Percentiles rank a stretch among this genome's conserved stretches.
Evolutionary conservation across 352 stramenopile genomes (phyloP).

Genomic region (Phytophthora meadii): DNA sequence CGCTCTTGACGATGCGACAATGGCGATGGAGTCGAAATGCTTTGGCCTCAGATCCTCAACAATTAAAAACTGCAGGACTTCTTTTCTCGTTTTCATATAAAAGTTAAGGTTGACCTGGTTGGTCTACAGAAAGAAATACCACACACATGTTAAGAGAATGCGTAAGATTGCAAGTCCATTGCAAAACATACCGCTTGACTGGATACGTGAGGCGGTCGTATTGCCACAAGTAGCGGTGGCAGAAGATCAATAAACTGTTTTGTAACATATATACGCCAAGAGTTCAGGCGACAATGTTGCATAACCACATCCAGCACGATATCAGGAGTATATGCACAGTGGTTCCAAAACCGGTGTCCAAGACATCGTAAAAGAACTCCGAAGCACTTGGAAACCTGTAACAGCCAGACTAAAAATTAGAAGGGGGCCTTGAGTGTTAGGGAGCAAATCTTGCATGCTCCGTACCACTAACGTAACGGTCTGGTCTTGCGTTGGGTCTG

Average conservation of each 20-base stretch:
- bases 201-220: constrained; percentile 67
- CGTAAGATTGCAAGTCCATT: not conserved
- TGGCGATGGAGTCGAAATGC: constrained; percentile 63
- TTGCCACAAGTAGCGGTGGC: constrained; percentile 66
- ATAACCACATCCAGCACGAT: constrained; percentile 75
- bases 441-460: not conserved
- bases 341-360: constrained; percentile 84
- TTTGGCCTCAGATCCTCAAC: constrained; percentile 45
- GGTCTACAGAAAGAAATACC: constrained; percentile 32
- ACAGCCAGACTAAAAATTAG: not conserved
- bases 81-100: constrained; percentile 66
- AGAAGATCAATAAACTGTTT: constrained; percentile 86
- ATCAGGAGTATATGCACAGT: constrained; percentile 74
- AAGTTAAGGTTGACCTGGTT: constrained; percentile 55
- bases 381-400: constrained; percentile 86
- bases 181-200: constrained; percentile 36
- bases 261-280: constrained; percentile 79
- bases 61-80: constrained; percentile 72
- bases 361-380: constrained; percentile 75
- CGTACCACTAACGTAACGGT: constrained; percentile 81
- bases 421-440: not conserved
- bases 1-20: constrained; percentile 56
- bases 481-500: constrained; percentile 71
- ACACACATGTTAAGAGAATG: constrained; percentile 4
- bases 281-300: constrained; percentile 64